Percentiles rank a stretch among this genome's conserved stretches.
These are phyloP conservation scores for Aspergillus sp. DNA, from an alignment of 2,329 filamentous ascomycete species.

Conservation along the genomic window DNA sequence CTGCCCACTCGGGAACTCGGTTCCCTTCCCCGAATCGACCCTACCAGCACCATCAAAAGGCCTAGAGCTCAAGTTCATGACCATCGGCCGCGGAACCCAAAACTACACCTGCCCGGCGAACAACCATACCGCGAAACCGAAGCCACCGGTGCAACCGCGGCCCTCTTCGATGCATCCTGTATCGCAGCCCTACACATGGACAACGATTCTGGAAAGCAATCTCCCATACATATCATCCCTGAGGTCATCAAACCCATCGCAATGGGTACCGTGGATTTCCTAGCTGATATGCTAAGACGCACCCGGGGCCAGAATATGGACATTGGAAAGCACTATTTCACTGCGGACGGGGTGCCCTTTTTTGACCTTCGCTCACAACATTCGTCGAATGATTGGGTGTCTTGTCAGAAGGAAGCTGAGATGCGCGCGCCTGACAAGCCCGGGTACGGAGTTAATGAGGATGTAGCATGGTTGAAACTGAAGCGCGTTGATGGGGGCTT, in stretches of 20 bases:
- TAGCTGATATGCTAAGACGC: slow-evolving; percentile 19
- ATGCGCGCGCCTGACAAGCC: slow-evolving; percentile 24
- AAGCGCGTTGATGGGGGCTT: slow-evolving; percentile 29
- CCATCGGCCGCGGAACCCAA: slow-evolving; percentile 50
- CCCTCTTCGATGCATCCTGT: slow-evolving; percentile 46
- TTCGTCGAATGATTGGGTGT: slow-evolving; percentile 22
- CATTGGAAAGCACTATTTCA: slow-evolving; percentile 41
- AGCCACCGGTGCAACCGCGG: slow-evolving; percentile 47
- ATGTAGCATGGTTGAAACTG: slow-evolving; percentile 39
- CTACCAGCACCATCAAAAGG: slow-evolving; percentile 31
- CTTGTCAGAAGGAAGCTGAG: slow-evolving; percentile 27
- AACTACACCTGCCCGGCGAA: slow-evolving; percentile 49
- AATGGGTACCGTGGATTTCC: slow-evolving; percentile 29
- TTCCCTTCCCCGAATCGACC: slow-evolving; percentile 18
- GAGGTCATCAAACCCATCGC: slow-evolving; percentile 20
- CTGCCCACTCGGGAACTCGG: slow-evolving; percentile 20
- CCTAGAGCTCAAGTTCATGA: slow-evolving; percentile 44
- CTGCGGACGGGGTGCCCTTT: slow-evolving; percentile 23
- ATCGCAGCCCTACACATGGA: slow-evolving; percentile 23
- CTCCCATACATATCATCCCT: slow-evolving; percentile 31
- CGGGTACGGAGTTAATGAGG: slow-evolving; percentile 8
- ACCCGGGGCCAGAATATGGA: slow-evolving; percentile 22
- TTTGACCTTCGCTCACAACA: slow-evolving; percentile 32
- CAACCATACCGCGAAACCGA: slow-evolving; percentile 23
- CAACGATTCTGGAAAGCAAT: slow-evolving; percentile 2